Base-by-base conservation (phyloP, 2,329 filamentous ascomycete genomes). In the Cordyceps sp. region DNA sequence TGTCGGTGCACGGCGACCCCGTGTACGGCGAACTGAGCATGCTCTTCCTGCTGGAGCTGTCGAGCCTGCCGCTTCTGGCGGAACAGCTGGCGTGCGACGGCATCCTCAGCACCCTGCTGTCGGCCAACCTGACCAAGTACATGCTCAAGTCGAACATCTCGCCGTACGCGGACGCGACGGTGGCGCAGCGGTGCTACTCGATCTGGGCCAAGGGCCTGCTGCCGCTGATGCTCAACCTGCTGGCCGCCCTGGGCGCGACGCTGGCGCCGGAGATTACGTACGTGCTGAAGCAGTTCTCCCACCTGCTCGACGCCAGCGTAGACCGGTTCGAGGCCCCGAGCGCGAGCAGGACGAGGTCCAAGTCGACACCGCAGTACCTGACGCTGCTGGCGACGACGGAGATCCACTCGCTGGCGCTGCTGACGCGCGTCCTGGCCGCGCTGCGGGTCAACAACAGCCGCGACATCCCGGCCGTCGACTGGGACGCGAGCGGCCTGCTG, bases 21-120 rank as follows among this genome's bases (percentile, higher is more conserved):
- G 64, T 96, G 20, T 96, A 94, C 52, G 90, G 86, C 40, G 86
- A 94, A 49, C 69, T 94, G n/a, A 82, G 81, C 45, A 68, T 93
- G 26, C 66, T 86, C 18, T 92, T 96, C 54, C 66, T 98, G 12
- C 72, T 93, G 16, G 82, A 93, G 42, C 67, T 98, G 10, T 93
- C 86, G 2, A 77, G 73, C 12, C 66, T 96, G 12, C 79, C 81
- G 0, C 57, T 72, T 14, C 66, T 96, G 32, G 88, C 90, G 3
- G 88, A 96, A 50, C 80, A 90, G 39, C 73, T 98, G 43, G 90
- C 88, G 1, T 77, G 84, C 26, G 84, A 93, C 44, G 85, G 81
- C 21, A 64, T 93, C 12, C 67, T 98, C 6, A 73, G 76, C 43
- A 79, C 83, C 37, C 62, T 96, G 31, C 73, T 80, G 15, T 78